These are phyloP conservation scores for Cadophora sp. DNA, from an alignment of 2,329 filamentous ascomycete genomes.

Conservation along the genomic window DNA sequence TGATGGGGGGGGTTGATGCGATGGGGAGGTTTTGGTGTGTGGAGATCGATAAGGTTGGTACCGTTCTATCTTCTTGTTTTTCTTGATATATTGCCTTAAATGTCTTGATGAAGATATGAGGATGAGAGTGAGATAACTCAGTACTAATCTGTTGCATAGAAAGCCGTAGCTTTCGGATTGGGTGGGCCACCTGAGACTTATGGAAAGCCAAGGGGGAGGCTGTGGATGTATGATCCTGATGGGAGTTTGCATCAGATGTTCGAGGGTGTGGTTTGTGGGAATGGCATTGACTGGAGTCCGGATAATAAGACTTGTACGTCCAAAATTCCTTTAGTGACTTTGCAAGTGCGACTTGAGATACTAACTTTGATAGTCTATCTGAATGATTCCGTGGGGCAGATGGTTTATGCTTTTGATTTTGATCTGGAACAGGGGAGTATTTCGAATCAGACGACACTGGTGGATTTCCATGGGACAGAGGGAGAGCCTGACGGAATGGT, in stretches of 20 bases:
- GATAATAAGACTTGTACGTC: conserved; percentile 45
- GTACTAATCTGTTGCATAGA: not conserved
- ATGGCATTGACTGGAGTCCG: conserved; percentile 47
- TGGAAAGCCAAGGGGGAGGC: conserved; percentile 38
- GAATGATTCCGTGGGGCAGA: conserved; percentile 23
- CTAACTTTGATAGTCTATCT: not conserved
- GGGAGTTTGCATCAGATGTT: conserved; percentile 45
- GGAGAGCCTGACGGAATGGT: conserved; percentile 49
- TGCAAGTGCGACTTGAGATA: not conserved
- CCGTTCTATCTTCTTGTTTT: not conserved
- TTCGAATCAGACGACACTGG: conserved; percentile 13
- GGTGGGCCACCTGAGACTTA: conserved; percentile 43
- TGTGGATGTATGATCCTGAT: conserved; percentile 42
- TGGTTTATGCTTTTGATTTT: conserved; percentile 18
- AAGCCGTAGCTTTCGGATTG: conserved; percentile 44
- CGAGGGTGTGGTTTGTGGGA: conserved; percentile 46
- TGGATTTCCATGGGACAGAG: conserved; percentile 15
- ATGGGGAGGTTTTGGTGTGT: conserved; percentile 34
- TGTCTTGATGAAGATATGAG: not conserved
- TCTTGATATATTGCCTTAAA: not conserved
- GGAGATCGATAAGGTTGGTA: conserved; percentile 43
- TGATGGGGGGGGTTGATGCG: conserved; percentile 40
- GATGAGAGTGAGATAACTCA: not conserved
- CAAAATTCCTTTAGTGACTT: conserved; percentile 15
- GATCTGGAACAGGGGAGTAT: conserved; percentile 15